Conservation (phyloP, 805 yeast species). For the Lipomyces orientalis region DNA sequence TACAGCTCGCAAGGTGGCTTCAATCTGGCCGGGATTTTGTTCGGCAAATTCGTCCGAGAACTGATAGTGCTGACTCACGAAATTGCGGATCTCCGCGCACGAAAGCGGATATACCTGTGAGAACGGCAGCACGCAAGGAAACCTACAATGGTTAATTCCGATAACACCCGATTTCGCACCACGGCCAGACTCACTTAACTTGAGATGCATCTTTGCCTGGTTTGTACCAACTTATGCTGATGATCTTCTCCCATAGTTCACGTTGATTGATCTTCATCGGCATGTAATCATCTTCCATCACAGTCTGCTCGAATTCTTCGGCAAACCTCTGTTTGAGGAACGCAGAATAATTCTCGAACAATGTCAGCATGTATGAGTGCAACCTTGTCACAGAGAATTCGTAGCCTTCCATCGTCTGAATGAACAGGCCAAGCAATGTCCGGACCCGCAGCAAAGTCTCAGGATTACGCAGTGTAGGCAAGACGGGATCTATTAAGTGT, state of each 20-base stretch:
- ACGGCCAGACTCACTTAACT: constrained; percentile 11
- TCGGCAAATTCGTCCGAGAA: constrained; percentile 72
- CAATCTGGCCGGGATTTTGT: constrained; percentile 63
- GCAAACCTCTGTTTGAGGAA: constrained; percentile 61
- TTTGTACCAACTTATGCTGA: constrained; percentile 72
- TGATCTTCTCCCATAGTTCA: constrained; percentile 65
- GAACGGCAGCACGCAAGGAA: constrained; percentile 78
- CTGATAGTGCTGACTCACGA: constrained; percentile 64
- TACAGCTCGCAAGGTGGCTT: constrained; percentile 56
- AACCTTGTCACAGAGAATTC: constrained; percentile 64
- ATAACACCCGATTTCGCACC: background rate
- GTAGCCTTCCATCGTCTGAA: constrained; percentile 74
- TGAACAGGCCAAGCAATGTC: constrained; percentile 68
- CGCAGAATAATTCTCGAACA: constrained; percentile 67
- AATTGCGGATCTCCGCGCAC: constrained; percentile 73
- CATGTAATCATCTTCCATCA: constrained; percentile 85
- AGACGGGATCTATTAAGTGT: constrained; percentile 36
- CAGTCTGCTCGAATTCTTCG: constrained; percentile 61
- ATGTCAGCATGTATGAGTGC: constrained; percentile 62
- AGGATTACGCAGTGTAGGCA: constrained; percentile 49
- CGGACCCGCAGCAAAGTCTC: constrained; percentile 58
- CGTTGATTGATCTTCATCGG: constrained; percentile 73
- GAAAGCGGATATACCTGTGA: constrained; percentile 86
- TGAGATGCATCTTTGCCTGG: constrained; percentile 46
- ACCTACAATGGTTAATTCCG: constrained; percentile 36